Evolutionary conservation across 441 rosid genomes (phyloP).

Genomic region (Arabidopsis hybrid): DNA sequence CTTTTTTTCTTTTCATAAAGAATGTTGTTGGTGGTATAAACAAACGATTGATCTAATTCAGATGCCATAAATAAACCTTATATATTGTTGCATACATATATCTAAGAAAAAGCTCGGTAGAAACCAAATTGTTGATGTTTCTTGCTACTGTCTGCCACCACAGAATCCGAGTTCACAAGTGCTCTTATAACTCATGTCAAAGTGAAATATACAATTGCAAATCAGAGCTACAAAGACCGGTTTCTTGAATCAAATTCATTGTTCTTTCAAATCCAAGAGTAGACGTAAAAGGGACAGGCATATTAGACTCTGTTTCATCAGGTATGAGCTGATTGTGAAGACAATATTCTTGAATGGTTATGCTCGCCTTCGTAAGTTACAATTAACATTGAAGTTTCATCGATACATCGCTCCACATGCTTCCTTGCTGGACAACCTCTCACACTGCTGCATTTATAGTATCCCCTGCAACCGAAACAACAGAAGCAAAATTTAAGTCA

Average conservation of each 20-base stretch:
- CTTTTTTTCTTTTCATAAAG: too few relatives aligned
- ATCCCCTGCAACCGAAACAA: conserved; percentile 55
- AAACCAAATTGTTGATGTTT: conserved; percentile 22
- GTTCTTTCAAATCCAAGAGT: conserved; percentile 39
- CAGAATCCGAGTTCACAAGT: conserved; percentile 26
- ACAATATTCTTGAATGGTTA: conserved; percentile 53
- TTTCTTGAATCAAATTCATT: conserved; percentile 22
- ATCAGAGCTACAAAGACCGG: conserved; percentile 39
- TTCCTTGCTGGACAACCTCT: conserved; percentile 81
- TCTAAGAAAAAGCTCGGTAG: neutral
- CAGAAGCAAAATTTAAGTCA: neutral
- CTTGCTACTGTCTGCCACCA: conserved; percentile 1
- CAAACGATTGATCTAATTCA: neutral
- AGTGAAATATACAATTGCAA: conserved; percentile 44
- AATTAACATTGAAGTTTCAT: conserved; percentile 59
- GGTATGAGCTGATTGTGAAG: conserved; percentile 63
- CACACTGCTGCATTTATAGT: conserved; percentile 75
- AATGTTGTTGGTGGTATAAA: neutral
- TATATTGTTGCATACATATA: too few relatives aligned
- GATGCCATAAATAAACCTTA: too few relatives aligned
- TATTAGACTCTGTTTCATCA: conserved; percentile 40
- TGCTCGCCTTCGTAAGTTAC: conserved; percentile 68
- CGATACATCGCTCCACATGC: conserved; percentile 66
- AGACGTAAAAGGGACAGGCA: conserved; percentile 6
- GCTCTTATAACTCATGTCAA: conserved; percentile 24